Percentiles rank a stretch among this genome's conserved stretches.
Evolutionary conservation across 2,329 filamentous ascomycete species (phyloP).

Genomic region (Paraphaeosphaeria minitans): DNA sequence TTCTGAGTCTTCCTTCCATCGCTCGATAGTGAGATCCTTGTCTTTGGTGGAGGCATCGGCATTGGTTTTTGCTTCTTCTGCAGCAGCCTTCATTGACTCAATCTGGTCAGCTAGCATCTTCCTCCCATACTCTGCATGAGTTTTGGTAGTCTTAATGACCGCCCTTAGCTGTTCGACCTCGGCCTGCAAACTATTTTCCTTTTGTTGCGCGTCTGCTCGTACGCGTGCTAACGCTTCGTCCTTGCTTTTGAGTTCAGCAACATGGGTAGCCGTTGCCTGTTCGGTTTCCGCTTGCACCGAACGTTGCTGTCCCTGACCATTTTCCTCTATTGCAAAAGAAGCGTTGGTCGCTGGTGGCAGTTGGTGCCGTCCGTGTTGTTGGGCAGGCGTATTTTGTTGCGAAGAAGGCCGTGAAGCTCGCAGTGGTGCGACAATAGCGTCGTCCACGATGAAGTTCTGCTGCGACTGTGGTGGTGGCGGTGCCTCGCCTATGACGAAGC

Average conservation of each 20-base stretch:
- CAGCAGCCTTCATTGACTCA: slow-evolving; percentile 23
- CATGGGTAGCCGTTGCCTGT: slow-evolving; percentile 16
- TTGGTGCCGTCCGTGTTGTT: slow-evolving; percentile 23
- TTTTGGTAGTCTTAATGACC: slow-evolving; percentile 24
- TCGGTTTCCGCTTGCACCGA: slow-evolving; percentile 16
- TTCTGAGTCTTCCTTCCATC: slow-evolving; percentile 41
- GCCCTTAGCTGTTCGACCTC: slow-evolving; percentile 25
- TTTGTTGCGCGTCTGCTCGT: slow-evolving; percentile 26
- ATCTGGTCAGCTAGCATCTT: slow-evolving; percentile 27
- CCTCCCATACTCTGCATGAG: slow-evolving; percentile 24
- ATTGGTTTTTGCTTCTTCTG: slow-evolving; percentile 29
- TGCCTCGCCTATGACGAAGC: slow-evolving; percentile 29
- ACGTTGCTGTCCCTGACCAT: slow-evolving; percentile 21
- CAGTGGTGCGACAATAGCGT: slow-evolving; percentile 16
- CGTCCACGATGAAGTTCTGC: slow-evolving; percentile 29
- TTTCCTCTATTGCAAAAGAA: slow-evolving; percentile 22
- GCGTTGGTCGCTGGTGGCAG: slow-evolving; percentile 20
- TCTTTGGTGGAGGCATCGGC: slow-evolving; percentile 32
- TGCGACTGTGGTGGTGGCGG: slow-evolving; percentile 3
- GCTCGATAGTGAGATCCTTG: slow-evolving; percentile 35
- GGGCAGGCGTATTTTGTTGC: slow-evolving; percentile 22
- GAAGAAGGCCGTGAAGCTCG: slow-evolving; percentile 19
- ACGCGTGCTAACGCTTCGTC: slow-evolving; percentile 35
- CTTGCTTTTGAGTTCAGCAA: slow-evolving; percentile 35
- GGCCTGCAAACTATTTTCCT: slow-evolving; percentile 18